A percentile compares a stretch with the other conserved stretches of the same genome.
phyloP scores from a whole-genome alignment of 495 filamentous ascomycete genomes.

The Penicillium subrubescens region DNA sequence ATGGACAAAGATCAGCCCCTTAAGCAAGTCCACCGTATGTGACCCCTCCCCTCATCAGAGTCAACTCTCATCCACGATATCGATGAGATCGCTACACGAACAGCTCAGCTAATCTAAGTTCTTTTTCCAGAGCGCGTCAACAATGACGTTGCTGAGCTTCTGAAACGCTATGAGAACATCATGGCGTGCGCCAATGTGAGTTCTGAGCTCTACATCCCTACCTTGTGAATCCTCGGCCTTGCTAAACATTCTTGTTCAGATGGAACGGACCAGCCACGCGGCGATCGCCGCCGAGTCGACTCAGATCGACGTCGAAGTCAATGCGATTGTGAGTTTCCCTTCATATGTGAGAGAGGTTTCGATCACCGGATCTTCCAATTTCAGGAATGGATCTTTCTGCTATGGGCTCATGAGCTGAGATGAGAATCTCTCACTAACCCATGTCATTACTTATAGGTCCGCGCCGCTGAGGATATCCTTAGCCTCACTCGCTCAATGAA shows the following conservation, averaged over 20 bases:
- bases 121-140: constrained; percentile 52
- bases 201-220: not conserved
- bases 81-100: not conserved
- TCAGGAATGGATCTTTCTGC: not conserved
- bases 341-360: not conserved
- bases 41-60: not conserved
- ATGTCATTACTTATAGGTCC: constrained; percentile 48
- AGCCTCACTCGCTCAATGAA: constrained; percentile 65
- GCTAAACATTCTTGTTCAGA: constrained; percentile 22
- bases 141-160: constrained; percentile 54
- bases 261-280: constrained; percentile 40
- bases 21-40: constrained; percentile 43
- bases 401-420: not conserved
- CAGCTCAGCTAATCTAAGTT: constrained; percentile 16
- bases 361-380: not conserved
- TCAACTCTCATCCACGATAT: not conserved
- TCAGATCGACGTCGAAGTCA: constrained; percentile 65
- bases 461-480: constrained; percentile 66
- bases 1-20: constrained; percentile 45
- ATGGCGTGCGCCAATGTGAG: constrained; percentile 58
- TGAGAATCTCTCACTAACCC: not conserved
- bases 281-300: constrained; percentile 60
- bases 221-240: not conserved
- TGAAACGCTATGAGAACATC: constrained; percentile 65
- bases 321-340: constrained; percentile 56